Conservation (phyloP, 495 filamentous ascomycete species). For the Neurospora sp. region DNA sequence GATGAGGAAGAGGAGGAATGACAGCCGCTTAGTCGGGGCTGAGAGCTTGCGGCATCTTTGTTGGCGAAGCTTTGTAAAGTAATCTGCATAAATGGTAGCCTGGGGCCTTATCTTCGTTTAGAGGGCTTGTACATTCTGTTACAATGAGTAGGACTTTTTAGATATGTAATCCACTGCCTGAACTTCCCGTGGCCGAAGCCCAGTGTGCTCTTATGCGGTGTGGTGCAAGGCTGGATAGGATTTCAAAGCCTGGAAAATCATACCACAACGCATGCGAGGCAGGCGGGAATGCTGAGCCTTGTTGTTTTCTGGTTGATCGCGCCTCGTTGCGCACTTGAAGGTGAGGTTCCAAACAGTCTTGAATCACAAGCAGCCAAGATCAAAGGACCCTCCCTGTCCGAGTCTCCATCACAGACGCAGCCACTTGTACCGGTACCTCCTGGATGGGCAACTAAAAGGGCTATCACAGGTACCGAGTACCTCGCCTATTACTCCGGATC, state of each 20-base stretch:
- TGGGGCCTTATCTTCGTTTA: not conserved
- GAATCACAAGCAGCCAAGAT: not conserved
- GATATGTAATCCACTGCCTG: not conserved
- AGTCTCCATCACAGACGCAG: not conserved
- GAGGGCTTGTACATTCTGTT: not conserved
- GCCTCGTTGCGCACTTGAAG: not conserved
- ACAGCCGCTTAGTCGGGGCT: not conserved
- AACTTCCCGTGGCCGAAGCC: not conserved
- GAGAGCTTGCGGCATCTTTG: not conserved
- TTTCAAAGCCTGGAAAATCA: not conserved
- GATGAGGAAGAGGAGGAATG: constrained; percentile 24
- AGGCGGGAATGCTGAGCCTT: not conserved
- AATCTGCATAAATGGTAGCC: not conserved
- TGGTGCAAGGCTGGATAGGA: not conserved
- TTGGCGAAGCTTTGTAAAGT: not conserved
- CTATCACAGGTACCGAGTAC: not conserved
- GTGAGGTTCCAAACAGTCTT: not conserved
- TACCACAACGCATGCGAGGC: not conserved
- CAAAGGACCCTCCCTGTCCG: not conserved
- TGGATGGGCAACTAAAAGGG: not conserved
- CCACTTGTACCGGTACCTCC: not conserved
- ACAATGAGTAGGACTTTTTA: not conserved
- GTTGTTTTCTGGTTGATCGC: not conserved
- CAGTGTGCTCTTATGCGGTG: not conserved
- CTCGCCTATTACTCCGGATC: not conserved